Evolutionary conservation across 768 basidiomycete species (phyloP), one percentile per base, ranked within the genome.

Genomic region (Hygrophorus russula): DNA sequence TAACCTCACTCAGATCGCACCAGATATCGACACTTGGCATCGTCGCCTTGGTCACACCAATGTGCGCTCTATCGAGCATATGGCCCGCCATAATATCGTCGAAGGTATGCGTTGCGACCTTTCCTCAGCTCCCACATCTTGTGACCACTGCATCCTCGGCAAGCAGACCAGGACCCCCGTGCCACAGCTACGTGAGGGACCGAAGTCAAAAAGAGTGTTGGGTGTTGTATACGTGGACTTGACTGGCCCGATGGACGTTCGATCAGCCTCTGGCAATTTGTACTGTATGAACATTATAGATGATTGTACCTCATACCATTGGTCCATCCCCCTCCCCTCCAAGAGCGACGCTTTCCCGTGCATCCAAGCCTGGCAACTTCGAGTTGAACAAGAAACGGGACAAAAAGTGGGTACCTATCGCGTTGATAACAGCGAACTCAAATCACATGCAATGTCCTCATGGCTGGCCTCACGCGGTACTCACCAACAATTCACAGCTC

Each of bases 281-380:
- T 65, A 62, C 42, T 42, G 53, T 1, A 56, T 65, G 55, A 54
- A 65, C 46, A 55, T 67, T 13, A 52, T 67, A 10, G 62, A 66
- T 46, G 59, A 66, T 41, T 55, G 14, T 36, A 51, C 61, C 0
- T 54, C 52, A 6, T 54, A 48, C 13, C 29, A 45, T 0, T 69
- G 64, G 64, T 41, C 48, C 9, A 57, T 67, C 3, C 66, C 61
- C 0, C 40, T 70, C 0, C 51, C 51, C 17, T 31, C 45, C 0
- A 68, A 66, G 37, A 38, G 42, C 5, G 44, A 55, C 12, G 58
- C 60, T 0, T 53, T 54, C n/a, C 14, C 35, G 0, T 18, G 47
- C 4, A 49, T 71, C 0, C 49, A 48, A 0, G 51, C 46, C 0
- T 69, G 68, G 67, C 44, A 55, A 12, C 13, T 43, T 0, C 55